These are phyloP conservation scores for Rhododendron simsii DNA, from an alignment of 148 eudicot species.

Conservation along the genomic window DNA sequence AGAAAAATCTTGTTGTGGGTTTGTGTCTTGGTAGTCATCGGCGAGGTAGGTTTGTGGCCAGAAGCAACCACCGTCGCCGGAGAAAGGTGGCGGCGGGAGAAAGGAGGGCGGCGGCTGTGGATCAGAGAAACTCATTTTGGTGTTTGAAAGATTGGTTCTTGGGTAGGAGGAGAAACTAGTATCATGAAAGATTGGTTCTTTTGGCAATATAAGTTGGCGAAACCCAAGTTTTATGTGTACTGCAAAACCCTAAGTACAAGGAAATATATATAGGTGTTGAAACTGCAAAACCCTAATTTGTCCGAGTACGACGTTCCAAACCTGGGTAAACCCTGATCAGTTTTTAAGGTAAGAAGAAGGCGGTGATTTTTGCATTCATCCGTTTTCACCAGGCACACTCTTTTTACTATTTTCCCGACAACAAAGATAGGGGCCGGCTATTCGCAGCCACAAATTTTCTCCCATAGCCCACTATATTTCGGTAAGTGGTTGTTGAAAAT, in stretches of 20 bases:
- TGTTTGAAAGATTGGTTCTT: background rate
- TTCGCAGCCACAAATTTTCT: too few species aligned
- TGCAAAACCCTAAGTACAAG: background rate
- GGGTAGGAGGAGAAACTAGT: too few species aligned
- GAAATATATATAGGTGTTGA: background rate
- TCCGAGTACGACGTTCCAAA: background rate
- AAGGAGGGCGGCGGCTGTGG: slow-evolving; percentile 17
- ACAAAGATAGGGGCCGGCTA: too few species aligned
- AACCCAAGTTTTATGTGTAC: background rate
- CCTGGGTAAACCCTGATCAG: background rate
- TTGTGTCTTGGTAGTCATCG: slow-evolving; percentile 27
- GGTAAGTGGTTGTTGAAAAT: too few species aligned
- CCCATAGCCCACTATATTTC: too few species aligned
- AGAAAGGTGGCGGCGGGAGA: slow-evolving; percentile 25
- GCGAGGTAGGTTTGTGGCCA: slow-evolving; percentile 35
- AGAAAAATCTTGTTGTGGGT: slow-evolving; percentile 33
- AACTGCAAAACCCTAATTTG: background rate
- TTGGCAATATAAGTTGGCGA: background rate
- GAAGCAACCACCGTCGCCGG: slow-evolving; percentile 36
- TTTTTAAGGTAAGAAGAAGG: background rate
- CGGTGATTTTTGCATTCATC: background rate
- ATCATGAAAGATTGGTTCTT: background rate
- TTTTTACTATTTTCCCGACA: too few species aligned
- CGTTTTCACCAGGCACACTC: too few species aligned
- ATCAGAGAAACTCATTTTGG: slow-evolving; percentile 58